phyloP scores from a whole-genome alignment of 192 early-diverging fungal genomes.

The Dispira simplex region DNA sequence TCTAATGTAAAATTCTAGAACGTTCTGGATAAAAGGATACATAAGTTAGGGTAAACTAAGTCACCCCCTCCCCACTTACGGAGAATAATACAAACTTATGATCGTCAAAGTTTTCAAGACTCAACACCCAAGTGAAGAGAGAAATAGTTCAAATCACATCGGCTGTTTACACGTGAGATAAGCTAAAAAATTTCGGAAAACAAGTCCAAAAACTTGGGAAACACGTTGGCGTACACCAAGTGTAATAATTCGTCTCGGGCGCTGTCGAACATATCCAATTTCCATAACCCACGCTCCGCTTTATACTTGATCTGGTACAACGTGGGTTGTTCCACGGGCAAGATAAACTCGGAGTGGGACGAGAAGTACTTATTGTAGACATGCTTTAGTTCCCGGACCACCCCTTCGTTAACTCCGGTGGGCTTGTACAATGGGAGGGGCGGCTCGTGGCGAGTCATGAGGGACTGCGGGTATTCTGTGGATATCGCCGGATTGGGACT shows the following conservation, averaged over 20 bases:
- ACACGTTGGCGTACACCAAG: slow-evolving; percentile 9
- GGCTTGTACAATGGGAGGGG: not conserved
- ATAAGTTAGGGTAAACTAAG: too few relatives aligned
- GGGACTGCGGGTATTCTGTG: not conserved
- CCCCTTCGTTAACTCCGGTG: not conserved
- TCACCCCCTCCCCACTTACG: too few relatives aligned
- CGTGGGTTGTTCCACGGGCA: slow-evolving; percentile 1
- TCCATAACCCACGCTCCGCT: slow-evolving; percentile 3
- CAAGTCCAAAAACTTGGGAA: slow-evolving; percentile 9
- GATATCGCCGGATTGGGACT: not conserved
- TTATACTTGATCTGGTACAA: not conserved
- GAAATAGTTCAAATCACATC: too few relatives aligned
- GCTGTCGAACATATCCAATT: slow-evolving; percentile 9
- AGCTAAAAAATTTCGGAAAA: slow-evolving; percentile 1
- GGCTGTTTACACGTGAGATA: not conserved
- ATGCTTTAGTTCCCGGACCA: not conserved
- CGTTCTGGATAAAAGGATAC: too few relatives aligned
- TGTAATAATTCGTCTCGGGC: slow-evolving; percentile 5
- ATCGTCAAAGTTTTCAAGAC: too few relatives aligned
- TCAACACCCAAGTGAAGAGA: too few relatives aligned
- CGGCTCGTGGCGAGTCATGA: not conserved
- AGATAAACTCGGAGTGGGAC: slow-evolving; percentile 1
- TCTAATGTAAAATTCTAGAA: too few relatives aligned
- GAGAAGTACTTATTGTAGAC: slow-evolving; percentile 8
- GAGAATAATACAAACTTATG: too few relatives aligned